A percentile compares a stretch with the other conserved stretches of the same genome.
Conservation (phyloP, 306 rosid species). For the Myrica gale region DNA sequence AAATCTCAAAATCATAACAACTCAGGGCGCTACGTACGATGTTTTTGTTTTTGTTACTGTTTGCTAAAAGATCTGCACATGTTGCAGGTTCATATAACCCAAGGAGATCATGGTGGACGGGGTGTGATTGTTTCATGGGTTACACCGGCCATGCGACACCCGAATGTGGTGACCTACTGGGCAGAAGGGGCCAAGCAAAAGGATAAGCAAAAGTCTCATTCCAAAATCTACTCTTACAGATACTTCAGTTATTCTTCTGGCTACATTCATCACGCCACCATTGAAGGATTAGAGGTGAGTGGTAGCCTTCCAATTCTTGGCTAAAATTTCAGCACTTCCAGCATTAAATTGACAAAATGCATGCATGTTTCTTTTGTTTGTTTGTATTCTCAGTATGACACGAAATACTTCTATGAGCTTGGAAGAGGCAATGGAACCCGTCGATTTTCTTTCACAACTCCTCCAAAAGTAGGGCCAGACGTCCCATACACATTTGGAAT, state of each 20-base stretch:
- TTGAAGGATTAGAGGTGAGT: not conserved
- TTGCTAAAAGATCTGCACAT: not conserved
- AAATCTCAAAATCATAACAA: not conserved
- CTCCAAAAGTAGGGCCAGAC: conserved; percentile 70
- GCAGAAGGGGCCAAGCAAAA: not conserved
- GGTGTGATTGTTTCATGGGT: conserved; percentile 1
- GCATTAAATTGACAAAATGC: no score
- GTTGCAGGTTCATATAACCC: conserved; percentile 6
- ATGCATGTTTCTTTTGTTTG: not conserved
- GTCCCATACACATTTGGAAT: conserved; percentile 73
- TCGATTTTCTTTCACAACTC: conserved; percentile 60
- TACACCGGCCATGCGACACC: not conserved
- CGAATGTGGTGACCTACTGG: not conserved
- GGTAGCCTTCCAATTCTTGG: not conserved
- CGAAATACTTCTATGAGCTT: conserved; percentile 62
- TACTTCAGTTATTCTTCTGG: not conserved
- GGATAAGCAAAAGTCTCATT: not conserved
- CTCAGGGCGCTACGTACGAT: no score
- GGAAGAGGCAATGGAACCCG: conserved; percentile 54
- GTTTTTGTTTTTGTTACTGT: not conserved
- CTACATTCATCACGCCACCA: conserved; percentile 6
- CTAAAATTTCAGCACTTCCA: no score
- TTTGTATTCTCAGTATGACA: conserved; percentile 46
- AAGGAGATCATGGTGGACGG: not conserved
- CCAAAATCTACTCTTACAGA: not conserved